Evolutionary conservation across 257 asterid species (phyloP), one percentile per base, ranked within the genome.

Genomic region (Nicotiana knightiana): DNA sequence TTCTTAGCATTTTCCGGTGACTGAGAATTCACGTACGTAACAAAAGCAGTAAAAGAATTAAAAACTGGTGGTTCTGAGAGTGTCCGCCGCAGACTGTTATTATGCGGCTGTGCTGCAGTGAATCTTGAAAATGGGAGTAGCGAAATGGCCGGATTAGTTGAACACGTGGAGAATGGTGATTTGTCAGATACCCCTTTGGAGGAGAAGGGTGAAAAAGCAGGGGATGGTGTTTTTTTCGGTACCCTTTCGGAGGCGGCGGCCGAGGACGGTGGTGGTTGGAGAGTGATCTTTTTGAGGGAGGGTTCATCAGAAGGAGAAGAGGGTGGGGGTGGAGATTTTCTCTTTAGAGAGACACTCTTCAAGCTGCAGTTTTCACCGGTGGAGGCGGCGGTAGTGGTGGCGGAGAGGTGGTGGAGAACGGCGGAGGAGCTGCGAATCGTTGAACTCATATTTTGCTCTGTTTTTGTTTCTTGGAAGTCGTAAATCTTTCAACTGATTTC

Each of bases 1-100:
- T 55, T 64, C 78, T 57, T 66, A 66, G 9, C 3, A 15, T 61
- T 79, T 33, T 80, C 81, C 30, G 83, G 76, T 10, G 83, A 83
- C 39, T 18, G 73, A 9, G 81, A 21, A 18, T 62, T 79, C 81
- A 77, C 53, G 73, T 77, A 77, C 2, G 39, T 32, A 16, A 18
- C 64, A 54, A n/a, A 65, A 65, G 10, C 48, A 64, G 76, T 1
- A 17, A 77, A 37, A 43, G 81, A 70, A 37, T 26, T n/a, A 9
- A 65, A 82, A 63, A 62, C 51, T 2, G 67, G 61, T 12, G 83
- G 61, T 46, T 80, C 82, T 2, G 83, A 76, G 13, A 33, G 67
- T 80, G 75, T 82, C 21, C 81, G 63, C 15, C 46, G 63, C 26
- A 75, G 63, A 75, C 0, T 75, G 63, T 26, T 75, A 8, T 28